Conservation (phyloP, 1,284 basidiomycete genomes). For the Austropuccinia psidii region DNA sequence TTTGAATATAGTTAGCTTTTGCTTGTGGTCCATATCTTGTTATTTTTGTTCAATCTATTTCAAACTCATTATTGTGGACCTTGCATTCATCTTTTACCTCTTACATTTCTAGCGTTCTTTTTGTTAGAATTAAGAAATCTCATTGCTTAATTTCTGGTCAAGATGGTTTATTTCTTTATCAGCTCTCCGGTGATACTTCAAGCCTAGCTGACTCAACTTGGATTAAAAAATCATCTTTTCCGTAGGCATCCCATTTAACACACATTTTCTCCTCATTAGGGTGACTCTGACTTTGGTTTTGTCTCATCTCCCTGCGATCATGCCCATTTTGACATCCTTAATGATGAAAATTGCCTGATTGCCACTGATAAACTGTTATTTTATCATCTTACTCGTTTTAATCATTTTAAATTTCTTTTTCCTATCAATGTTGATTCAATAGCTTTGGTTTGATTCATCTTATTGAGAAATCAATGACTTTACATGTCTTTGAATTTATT, state of each 20-base stretch:
- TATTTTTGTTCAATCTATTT: slow-evolving; percentile 7
- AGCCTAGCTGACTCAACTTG: slow-evolving; percentile 7
- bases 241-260: slow-evolving; percentile 2
- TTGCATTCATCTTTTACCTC: slow-evolving; percentile 32
- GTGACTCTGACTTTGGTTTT: no score
- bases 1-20: slow-evolving; percentile 11
- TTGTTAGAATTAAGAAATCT: not conserved
- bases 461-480: not conserved
- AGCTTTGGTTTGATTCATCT: no score
- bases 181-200: not conserved
- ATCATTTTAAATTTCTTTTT: no score
- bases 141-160: slow-evolving; percentile 13
- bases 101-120: not conserved
- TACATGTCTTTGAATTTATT: slow-evolving; percentile 12
- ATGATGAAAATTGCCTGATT: slow-evolving; percentile 13
- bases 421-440: no score
- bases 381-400: no score
- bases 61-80: slow-evolving; percentile 7
- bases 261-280: not conserved
- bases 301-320: slow-evolving; percentile 9
- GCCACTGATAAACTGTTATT: not conserved
- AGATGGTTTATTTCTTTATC: slow-evolving; percentile 20
- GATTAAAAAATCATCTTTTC: slow-evolving; percentile 10
- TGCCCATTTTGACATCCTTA: slow-evolving; percentile 4
- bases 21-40: slow-evolving; percentile 10